Evolutionary conservation across 192 early-diverging fungal species (phyloP).

Genomic region (Coemansia sp.): DNA sequence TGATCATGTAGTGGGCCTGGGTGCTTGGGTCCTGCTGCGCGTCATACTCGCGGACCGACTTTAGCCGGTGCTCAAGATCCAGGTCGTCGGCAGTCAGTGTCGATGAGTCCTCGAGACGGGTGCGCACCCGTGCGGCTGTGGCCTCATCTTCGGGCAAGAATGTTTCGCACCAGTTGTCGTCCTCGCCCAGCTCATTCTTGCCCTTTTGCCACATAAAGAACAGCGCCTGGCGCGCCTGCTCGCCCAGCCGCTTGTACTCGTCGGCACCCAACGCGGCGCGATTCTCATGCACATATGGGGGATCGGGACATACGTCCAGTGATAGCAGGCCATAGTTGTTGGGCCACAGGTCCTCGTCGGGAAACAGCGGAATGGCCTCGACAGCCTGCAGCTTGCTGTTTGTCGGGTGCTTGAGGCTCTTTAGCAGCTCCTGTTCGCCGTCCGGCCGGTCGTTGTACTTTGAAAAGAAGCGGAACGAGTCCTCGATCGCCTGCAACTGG

Average conservation of each 20-base stretch:
- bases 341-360: slow-evolving; percentile 34
- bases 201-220: slow-evolving; percentile 33
- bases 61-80: slow-evolving; percentile 32
- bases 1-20: slow-evolving; percentile 42
- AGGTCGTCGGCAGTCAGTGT: slow-evolving; percentile 6
- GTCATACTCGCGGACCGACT: slow-evolving; percentile 37
- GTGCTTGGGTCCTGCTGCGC: slow-evolving; percentile 2
- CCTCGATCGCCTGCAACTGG: slow-evolving; percentile 46
- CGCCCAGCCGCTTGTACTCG: slow-evolving; percentile 11
- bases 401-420: slow-evolving; percentile 36
- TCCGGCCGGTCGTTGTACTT: slow-evolving; percentile 15
- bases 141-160: slow-evolving; percentile 34
- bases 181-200: slow-evolving; percentile 32
- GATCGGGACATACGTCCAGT: slow-evolving; percentile 37
- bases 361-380: slow-evolving; percentile 36
- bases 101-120: slow-evolving; percentile 1
- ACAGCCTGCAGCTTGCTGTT: slow-evolving; percentile 39
- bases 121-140: slow-evolving; percentile 11
- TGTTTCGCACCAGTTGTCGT: slow-evolving; percentile 43
- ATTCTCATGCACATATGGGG: slow-evolving; percentile 15
- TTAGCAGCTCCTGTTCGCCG: slow-evolving; percentile 28
- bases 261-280: neutral
- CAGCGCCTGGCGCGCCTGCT: slow-evolving; percentile 31
- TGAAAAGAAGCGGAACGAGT: slow-evolving; percentile 35
- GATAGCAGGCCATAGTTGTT: slow-evolving; percentile 40